Conservation (phyloP, 2,329 filamentous ascomycete genomes). For the Xylaria arbuscula region DNA sequence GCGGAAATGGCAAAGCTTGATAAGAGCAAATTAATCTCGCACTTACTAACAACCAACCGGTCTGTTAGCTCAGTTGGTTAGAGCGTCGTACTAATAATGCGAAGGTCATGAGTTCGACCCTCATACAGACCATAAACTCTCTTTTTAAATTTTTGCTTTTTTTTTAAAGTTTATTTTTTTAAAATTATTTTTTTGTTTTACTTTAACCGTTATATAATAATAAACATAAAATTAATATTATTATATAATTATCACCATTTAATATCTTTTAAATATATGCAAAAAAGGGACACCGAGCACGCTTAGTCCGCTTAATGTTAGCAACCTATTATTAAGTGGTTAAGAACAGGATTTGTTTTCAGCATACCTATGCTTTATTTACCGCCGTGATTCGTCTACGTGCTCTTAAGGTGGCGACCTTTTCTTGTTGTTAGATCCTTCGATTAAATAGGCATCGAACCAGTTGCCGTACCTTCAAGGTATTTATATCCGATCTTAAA, state of each 20-base stretch:
- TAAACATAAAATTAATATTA: background rate
- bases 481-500: slow-evolving; percentile 21
- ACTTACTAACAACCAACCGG: slow-evolving; percentile 6
- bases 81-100: background rate
- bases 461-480: slow-evolving; percentile 19
- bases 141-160: too few species aligned
- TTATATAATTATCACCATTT: background rate
- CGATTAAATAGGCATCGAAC: slow-evolving; percentile 18
- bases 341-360: background rate
- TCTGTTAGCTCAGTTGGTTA: slow-evolving; percentile 17
- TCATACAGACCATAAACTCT: background rate
- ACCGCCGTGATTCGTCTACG: slow-evolving; percentile 19
- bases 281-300: background rate
- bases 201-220: too few species aligned
- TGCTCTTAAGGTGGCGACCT: slow-evolving; percentile 17
- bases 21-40: slow-evolving; percentile 10
- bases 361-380: slow-evolving; percentile 20
- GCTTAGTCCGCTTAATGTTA: slow-evolving; percentile 1
- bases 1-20: slow-evolving; percentile 19
- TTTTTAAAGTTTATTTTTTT: too few species aligned
- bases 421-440: slow-evolving; percentile 19
- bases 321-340: background rate
- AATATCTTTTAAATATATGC: slow-evolving; percentile 1
- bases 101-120: background rate
- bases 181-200: background rate